A percentile compares a stretch with the other conserved stretches of the same genome.
These are phyloP conservation scores for Gyromitra esculenta DNA, from an alignment of 2,329 filamentous ascomycete species.

Conservation along the genomic window DNA sequence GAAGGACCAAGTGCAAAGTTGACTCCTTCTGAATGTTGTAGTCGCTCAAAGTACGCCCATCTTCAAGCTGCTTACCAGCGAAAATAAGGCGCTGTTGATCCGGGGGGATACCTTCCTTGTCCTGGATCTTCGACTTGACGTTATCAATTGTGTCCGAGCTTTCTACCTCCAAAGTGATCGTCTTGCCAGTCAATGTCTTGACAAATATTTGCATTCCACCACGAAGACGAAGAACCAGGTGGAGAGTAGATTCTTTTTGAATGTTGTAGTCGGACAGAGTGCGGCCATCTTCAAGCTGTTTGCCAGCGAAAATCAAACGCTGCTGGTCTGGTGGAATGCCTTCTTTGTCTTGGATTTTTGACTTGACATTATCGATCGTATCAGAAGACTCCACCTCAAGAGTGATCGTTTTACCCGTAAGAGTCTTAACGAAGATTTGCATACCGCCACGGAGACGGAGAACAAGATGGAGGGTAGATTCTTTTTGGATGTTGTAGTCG, in stretches of 20 bases:
- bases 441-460: slow-evolving; percentile 99
- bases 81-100: slow-evolving; percentile 77
- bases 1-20: slow-evolving; percentile 96
- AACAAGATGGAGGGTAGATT: slow-evolving; percentile 97
- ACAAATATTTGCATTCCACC: slow-evolving; percentile 88
- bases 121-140: slow-evolving; percentile 77
- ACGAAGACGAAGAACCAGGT: slow-evolving; percentile 81
- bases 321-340: slow-evolving; percentile 69
- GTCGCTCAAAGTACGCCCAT: slow-evolving; percentile 87
- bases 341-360: slow-evolving; percentile 81
- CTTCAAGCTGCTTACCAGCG: slow-evolving; percentile 80
- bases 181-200: slow-evolving; percentile 81
- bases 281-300: slow-evolving; percentile 91
- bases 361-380: slow-evolving; percentile 94
- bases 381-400: slow-evolving; percentile 88
- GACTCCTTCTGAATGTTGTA: slow-evolving; percentile 99
- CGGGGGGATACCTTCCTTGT: slow-evolving; percentile 80
- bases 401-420: slow-evolving; percentile 86
- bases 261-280: slow-evolving; percentile 97
- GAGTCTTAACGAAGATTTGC: slow-evolving; percentile 57
- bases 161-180: slow-evolving; percentile 74
- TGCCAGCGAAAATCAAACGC: slow-evolving; percentile 82
- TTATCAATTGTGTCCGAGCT: slow-evolving; percentile 76
- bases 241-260: slow-evolving; percentile 86
- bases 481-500: slow-evolving; percentile 99